Evolutionary conservation across 106 monocot genomes (phyloP).

Genomic region (Xerophyta viscosa): DNA sequence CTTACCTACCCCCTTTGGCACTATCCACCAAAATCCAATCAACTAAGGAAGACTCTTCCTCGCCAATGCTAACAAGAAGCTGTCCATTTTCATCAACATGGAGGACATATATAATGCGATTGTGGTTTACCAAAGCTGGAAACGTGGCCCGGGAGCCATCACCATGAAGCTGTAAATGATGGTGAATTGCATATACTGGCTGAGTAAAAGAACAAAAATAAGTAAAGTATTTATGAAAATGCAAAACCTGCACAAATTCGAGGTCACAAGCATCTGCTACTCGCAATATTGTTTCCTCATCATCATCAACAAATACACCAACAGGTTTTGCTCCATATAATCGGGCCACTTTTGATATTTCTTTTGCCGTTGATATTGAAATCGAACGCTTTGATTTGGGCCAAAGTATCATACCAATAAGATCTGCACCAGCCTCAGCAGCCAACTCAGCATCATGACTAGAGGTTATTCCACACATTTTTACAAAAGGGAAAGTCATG

Average conservation of each 20-base stretch:
- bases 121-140: constrained; percentile 25
- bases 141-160: constrained; percentile 57
- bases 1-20: constrained; percentile 82
- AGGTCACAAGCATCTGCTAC: constrained; percentile 35
- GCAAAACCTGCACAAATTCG: constrained; percentile 57
- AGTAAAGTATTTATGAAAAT: background rate
- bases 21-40: constrained; percentile 91
- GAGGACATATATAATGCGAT: constrained; percentile 69
- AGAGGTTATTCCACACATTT: constrained; percentile 88
- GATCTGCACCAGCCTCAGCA: constrained; percentile 55
- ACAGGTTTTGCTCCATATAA: constrained; percentile 64
- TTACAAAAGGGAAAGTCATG: no score
- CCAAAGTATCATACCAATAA: constrained; percentile 95
- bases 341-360: constrained; percentile 73
- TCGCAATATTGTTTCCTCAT: constrained; percentile 47
- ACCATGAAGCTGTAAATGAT: constrained; percentile 79
- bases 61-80: constrained; percentile 47
- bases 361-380: constrained; percentile 48
- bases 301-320: constrained; percentile 92
- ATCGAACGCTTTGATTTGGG: constrained; percentile 84
- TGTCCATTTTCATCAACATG: constrained; percentile 68
- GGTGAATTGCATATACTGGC: background rate
- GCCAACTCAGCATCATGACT: constrained; percentile 72
- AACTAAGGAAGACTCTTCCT: constrained; percentile 35
- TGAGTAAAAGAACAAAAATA: background rate